Conservation (phyloP, 129 eudicot species). For the Saposhnikovia divaricata region DNA sequence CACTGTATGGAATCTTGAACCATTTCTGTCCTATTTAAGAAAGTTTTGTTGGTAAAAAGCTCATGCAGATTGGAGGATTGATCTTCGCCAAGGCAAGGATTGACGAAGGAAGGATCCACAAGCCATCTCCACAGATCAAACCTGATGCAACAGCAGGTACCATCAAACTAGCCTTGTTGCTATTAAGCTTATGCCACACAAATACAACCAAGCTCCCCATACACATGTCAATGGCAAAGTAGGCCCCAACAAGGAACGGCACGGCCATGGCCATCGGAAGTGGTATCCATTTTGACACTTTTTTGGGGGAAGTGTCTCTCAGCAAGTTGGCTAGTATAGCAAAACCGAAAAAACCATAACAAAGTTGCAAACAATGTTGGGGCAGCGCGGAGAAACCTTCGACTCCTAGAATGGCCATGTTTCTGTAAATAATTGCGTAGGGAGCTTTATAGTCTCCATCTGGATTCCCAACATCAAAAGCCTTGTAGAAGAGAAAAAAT, state of each 20-base stretch:
- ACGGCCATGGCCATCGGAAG: constrained; percentile 14
- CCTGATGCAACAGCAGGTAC: constrained; percentile 30
- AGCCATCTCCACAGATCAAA: constrained; percentile 29
- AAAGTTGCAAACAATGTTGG: constrained; percentile 6
- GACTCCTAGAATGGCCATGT: constrained; percentile 21
- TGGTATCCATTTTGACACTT: constrained; percentile 14
- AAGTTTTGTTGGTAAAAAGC: neutral
- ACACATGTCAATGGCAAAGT: constrained; percentile 13
- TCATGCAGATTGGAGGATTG: constrained; percentile 33
- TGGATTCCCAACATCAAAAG: constrained; percentile 12
- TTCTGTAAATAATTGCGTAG: constrained; percentile 8
- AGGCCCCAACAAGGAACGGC: constrained; percentile 5
- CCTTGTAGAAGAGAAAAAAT: constrained; percentile 1
- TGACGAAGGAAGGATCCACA: constrained; percentile 28
- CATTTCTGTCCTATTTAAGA: neutral
- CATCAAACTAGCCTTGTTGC: constrained; percentile 18
- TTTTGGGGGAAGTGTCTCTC: constrained; percentile 21
- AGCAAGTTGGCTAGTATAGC: constrained; percentile 12
- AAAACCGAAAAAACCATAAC: constrained; percentile 5
- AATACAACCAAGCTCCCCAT: constrained; percentile 24
- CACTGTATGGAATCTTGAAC: neutral
- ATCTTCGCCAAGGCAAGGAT: constrained; percentile 23
- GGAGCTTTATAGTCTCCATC: constrained; percentile 21
- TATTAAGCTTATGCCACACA: constrained; percentile 22
- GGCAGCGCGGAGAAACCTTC: constrained; percentile 21